phyloP scores from a whole-genome alignment of 2,329 filamentous ascomycete species.

The Paraphoma chrysanthemicola region DNA sequence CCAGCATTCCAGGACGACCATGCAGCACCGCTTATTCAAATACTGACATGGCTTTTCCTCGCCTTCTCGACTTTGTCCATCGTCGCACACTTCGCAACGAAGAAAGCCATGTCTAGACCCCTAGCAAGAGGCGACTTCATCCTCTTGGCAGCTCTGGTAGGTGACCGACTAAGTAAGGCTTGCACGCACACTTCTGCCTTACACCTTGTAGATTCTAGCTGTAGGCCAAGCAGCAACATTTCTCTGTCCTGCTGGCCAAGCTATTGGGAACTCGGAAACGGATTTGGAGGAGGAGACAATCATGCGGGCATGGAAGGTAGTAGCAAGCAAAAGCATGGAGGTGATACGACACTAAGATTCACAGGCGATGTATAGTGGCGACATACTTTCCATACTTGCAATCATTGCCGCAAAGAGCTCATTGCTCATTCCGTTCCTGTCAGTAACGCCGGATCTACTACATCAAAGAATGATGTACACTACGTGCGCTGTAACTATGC shows the following conservation, averaged over 20 bases:
- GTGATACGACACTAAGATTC: no score
- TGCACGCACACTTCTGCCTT: background rate
- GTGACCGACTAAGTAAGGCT: background rate
- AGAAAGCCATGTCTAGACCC: slow-evolving; percentile 4
- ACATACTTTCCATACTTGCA: background rate
- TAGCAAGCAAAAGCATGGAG: background rate
- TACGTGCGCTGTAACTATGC: background rate
- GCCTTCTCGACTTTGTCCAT: slow-evolving; percentile 6
- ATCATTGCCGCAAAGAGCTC: background rate
- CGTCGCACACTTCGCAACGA: slow-evolving; percentile 10
- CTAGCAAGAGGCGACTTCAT: slow-evolving; percentile 4
- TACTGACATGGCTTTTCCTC: slow-evolving; percentile 11
- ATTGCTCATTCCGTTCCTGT: background rate
- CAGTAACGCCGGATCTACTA: background rate
- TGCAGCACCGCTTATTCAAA: slow-evolving; percentile 11
- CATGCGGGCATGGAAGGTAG: background rate
- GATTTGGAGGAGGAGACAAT: background rate
- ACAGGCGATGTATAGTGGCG: no score
- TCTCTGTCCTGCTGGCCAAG: slow-evolving; percentile 10
- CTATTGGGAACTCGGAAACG: slow-evolving; percentile 2
- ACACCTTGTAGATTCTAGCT: slow-evolving; percentile 1
- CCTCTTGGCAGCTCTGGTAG: background rate
- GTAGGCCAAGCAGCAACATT: slow-evolving; percentile 1
- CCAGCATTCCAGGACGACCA: slow-evolving; percentile 3
- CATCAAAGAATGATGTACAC: background rate